Evolutionary conservation across 805 yeast species (phyloP), one percentile per base, ranked within the genome.

Genomic region (Pichia thaimueangensis): DNA sequence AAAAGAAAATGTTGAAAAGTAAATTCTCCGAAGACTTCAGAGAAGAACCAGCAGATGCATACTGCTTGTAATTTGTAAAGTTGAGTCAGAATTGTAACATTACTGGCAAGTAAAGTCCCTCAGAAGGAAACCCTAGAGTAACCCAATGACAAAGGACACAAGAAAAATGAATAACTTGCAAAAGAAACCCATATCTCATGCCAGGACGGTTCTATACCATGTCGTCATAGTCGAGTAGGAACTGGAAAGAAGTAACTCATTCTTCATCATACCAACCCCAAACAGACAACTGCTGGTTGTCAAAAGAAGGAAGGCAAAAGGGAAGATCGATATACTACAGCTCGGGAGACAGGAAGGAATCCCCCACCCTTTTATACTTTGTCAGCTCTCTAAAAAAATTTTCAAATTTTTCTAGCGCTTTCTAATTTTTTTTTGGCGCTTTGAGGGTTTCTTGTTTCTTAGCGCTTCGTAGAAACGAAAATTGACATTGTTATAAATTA

Each of bases 181-280:
- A 59, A 31, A 51, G 56, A 37, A 40, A 15, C 32, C n/a, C 45
- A 53, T 56, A 57, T 56, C 54, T 44, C 47, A 31, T 45, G 43
- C 57, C 51, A 56, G 60, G 62, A 66, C 76, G 58, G 57, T 69
- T 73, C 59, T 74, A 76, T 71, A 74, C 87, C 88, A 73, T 78
- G 79, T 83, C 89, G 87, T 82, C 93, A 83, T 81, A 80, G 89
- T 83, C 93, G 89, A 77, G 78, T 86, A 74, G 86, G 65, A 81
- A 86, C 77, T 84, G 88, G 89, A 83, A 83, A 82, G 89, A 83
- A 82, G 88, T 67, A 70, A 77, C 85, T 73, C 62, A 49, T 22
- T 41, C 55, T 47, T 61, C 65, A 61, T 61, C 65, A 61, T 38
- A 32, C 48, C 17, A 32, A 42, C 42, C 38, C 38, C 37, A 25